Base-by-base conservation (phyloP, 1,284 basidiomycete genomes). In the Rhodotorula mucilaginosa region DNA sequence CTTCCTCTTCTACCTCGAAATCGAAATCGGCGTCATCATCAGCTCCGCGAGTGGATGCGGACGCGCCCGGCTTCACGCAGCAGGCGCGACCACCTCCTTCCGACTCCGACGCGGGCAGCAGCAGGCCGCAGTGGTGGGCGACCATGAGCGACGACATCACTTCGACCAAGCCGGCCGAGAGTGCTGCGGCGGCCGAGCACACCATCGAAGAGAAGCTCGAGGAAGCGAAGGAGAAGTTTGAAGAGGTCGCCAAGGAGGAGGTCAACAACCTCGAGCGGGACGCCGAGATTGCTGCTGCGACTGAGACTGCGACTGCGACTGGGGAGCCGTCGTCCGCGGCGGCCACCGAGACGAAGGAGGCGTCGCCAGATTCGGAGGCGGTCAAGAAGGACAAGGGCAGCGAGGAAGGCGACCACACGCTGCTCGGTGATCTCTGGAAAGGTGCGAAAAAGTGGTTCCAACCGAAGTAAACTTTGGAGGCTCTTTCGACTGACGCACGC, bases 341-440 rank as follows among this genome's bases (percentile, higher is more conserved):
- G 34, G 8, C 34, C 34, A 34, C 34, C 8, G 39, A 44, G 12
- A 44, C 39, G 39, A 44, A 44, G 39, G 39, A 44, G 34, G 3
- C 34, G 34, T 34, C 34, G 34, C 3, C 1, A 34, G 34, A 34
- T 1, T 44, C 15, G 3, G 48, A 39, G 19, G 31, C 8, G 12
- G 47, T n/a, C 58, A 29, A 62, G 57, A n/a, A 58, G 29, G 34
- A 26, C n/a, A 23, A 63, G 47, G 4, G n/a, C 12, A 29, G 15
- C 26, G 54, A 54, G 19, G 63, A 63, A 31, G 68, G 70, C 1
- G 65, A 65, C 29, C 65, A 67, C 39, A 56, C 65, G 34, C n/a
- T 67, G n/a, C 47, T 76, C 26, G 69, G 67, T 13, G 70, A 72
- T 48, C 21, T 74, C 31, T 74, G 72, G 75, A 71, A 76, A 72